phyloP scores from a whole-genome alignment of 164 flowering plant genomes.

The Houttuynia cordata region DNA sequence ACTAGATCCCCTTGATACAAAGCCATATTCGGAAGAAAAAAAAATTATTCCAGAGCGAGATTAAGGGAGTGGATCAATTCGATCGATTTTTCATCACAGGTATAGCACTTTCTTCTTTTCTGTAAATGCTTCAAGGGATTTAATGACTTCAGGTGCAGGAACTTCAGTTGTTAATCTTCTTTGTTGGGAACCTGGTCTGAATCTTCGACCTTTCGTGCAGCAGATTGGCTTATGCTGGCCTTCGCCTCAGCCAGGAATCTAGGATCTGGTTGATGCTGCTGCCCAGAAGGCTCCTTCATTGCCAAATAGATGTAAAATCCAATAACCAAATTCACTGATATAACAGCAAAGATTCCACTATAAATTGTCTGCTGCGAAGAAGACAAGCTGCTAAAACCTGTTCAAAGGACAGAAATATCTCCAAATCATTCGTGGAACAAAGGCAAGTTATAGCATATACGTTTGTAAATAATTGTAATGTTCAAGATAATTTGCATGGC shows the following conservation, averaged over 20 bases:
- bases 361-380: slow-evolving; percentile 41
- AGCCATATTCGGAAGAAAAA: too few species aligned
- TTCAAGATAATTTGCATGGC: too few species aligned
- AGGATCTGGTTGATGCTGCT: slow-evolving; percentile 66
- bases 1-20: too few species aligned
- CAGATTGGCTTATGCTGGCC: slow-evolving; percentile 45
- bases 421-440: too few species aligned
- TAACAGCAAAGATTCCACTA: slow-evolving; percentile 78
- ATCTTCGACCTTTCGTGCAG: slow-evolving; percentile 15
- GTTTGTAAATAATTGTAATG: too few species aligned
- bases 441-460: neutral
- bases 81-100: too few species aligned
- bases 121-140: too few species aligned
- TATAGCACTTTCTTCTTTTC: too few species aligned
- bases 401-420: neutral
- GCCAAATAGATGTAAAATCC: slow-evolving; percentile 73
- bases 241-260: slow-evolving; percentile 68
- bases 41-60: too few species aligned
- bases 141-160: too few species aligned
- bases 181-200: slow-evolving; percentile 34
- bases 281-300: slow-evolving; percentile 62
- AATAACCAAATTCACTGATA: slow-evolving; percentile 68
- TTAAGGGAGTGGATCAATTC: too few species aligned
- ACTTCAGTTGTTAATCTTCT: slow-evolving; percentile 26
- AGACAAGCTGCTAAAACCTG: slow-evolving; percentile 51